These are phyloP conservation scores for Sherardia arvensis DNA, from an alignment of 257 asterid genomes.

Conservation along the genomic window DNA sequence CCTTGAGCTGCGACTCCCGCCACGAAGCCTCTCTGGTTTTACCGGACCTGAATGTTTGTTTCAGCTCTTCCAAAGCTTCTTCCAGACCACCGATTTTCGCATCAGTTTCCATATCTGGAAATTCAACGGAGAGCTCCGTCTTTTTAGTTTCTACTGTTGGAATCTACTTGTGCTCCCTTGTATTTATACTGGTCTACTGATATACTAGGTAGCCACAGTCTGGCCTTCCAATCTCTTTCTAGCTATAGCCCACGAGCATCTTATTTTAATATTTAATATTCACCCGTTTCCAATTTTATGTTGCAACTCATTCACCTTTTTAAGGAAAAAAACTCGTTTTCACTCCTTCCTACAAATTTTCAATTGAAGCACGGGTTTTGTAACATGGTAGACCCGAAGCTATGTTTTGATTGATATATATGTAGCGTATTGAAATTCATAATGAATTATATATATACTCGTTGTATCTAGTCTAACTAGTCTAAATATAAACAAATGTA, in stretches of 20 bases:
- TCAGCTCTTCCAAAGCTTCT: slow-evolving; percentile 31
- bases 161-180: not conserved
- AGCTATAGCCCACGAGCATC: not conserved
- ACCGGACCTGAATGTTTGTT: slow-evolving; percentile 45
- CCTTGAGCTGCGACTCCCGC: slow-evolving; percentile 57
- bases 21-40: slow-evolving; percentile 61
- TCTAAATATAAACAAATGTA: no score
- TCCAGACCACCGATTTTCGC: slow-evolving; percentile 10
- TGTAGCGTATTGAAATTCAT: no score
- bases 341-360: no score
- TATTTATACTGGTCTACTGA: not conserved
- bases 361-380: no score
- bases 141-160: no score
- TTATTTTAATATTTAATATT: no score
- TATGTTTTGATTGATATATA: no score
- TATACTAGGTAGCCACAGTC: not conserved
- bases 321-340: no score
- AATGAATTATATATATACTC: no score
- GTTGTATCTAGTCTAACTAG: no score
- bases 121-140: not conserved
- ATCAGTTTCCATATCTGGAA: not conserved
- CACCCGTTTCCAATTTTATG: not conserved
- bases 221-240: not conserved
- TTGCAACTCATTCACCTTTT: not conserved
- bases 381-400: no score